Base-by-base conservation (phyloP, 2,329 filamentous ascomycete species). In the Penicillium sp. region DNA sequence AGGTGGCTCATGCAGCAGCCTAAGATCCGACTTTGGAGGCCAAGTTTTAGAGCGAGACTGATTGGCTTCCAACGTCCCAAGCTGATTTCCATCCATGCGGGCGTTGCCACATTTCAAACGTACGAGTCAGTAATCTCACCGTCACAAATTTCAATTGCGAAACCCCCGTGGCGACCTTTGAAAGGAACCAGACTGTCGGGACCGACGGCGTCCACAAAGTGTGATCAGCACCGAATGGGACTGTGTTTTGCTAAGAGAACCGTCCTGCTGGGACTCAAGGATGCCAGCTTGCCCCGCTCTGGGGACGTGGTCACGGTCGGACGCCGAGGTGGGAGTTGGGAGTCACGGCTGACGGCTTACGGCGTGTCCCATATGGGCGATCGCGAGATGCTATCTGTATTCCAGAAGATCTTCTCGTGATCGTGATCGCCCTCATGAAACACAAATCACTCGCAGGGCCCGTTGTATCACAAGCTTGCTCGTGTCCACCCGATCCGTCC, bases 221-320 rank as follows among this genome's bases (percentile, higher is more conserved):
- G 22, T 39, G 29, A 47, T 38, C 45, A 46, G 43, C 34, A 51
- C 21, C 43, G 29, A 52, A 43, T 52, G 27, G 45, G 31, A 48
- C 38, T 27, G 21, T 43, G 16, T 40, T 18, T 21, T 18, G 38
- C n/a, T 40, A 14, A 38, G 32, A 31, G 43, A 24, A 27, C 29
- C 38, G n/a, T 40, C 18, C n/a, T 9, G 38, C 38, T 40, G 38
- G 38, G 38, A 40, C 9, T 40, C 9, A 27, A 16, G 24, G 13
- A 43, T 43, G 14, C 29, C 14, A 31, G 14, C 11, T n/a, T 40
- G 46, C n/a, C 46, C 36, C 22, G 13, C 24, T 27, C 21, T n/a
- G 21, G 39, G 9, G n/a, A 31, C 16, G 29, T 44, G 43, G 43
- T 44, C n/a, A 16, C 29, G 43, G 43, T 45, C 43, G 29, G 43